Base-by-base conservation (phyloP, 345 rosid genomes). In the Aquilaria yunnanensis region DNA sequence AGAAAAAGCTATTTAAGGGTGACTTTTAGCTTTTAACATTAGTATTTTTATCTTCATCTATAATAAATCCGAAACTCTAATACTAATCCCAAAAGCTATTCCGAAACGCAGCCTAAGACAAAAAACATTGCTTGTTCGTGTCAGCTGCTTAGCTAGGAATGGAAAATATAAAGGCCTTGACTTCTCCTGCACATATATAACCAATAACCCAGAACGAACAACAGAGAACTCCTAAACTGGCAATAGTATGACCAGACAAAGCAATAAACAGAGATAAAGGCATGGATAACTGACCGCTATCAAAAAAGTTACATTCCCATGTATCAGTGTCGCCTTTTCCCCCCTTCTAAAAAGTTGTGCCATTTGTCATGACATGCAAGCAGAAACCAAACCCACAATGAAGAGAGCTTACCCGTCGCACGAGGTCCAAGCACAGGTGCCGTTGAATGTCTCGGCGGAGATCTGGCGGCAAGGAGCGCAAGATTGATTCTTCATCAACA, bases 371-470 rank as follows among this genome's bases (percentile, higher is more conserved):
- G 23, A 16, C 23, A 16, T 16, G 23, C 23, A 16, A 16, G 23
- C 23, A 16, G 23, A 16, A 16, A 16, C 23, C 23, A n/a, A 45
- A 14, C 33, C 12, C 32, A 34, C 14, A 10, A 45, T 2, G 54
- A 32, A 59, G 23, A 0, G 63, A 32, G 78, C 90, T 75, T 82
- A 88, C 93, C 43, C 87, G 86, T 57, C 88, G 81, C 65, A 89
- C 90, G 70, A 86, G 88, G 68, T 86, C 93, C 47, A 89, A 77
- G 77, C 96, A 89, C 16, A 86, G 82, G 79, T 89, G 93, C 13
- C 93, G 70, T 74, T 86, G 82, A 74, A 89, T 86, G 55, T 86
- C 88, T 73, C 87, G 78, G 1, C 87, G 80, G 5, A 89, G 92
- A 81, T 89, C 90, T 2, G 81, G 70, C 0, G 96, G 96, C 47